Percentiles rank a stretch among this genome's conserved stretches.
These are phyloP conservation scores for Grifola frondosa DNA, from an alignment of 1,284 basidiomycete genomes.

Conservation along the genomic window DNA sequence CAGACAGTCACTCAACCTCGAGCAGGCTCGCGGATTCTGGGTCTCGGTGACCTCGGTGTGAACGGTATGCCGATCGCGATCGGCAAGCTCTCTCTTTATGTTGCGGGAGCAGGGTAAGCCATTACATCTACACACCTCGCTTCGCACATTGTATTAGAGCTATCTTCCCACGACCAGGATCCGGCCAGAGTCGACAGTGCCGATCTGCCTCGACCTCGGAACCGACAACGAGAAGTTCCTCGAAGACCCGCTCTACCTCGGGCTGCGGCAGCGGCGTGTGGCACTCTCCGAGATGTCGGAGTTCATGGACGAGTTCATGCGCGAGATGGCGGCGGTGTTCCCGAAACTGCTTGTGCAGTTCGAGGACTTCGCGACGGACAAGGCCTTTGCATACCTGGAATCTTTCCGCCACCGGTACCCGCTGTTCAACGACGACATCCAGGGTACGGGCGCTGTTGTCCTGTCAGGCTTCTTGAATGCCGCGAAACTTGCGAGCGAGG, in stretches of 20 bases:
- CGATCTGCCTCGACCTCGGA: constrained; percentile 85
- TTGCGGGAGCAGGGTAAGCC: constrained; percentile 82
- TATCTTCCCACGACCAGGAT: constrained; percentile 51
- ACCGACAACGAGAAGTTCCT: constrained; percentile 85
- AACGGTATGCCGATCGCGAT: constrained; percentile 94
- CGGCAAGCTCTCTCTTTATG: constrained; percentile 90
- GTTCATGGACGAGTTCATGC: constrained; percentile 95
- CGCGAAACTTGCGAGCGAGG: constrained; percentile 73
- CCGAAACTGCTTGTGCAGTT: constrained; percentile 91
- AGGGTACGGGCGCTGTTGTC: constrained; percentile 87
- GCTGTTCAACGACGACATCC: constrained; percentile 85
- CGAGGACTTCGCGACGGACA: constrained; percentile 89
- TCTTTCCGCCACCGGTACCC: constrained; percentile 74
- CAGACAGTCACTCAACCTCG: constrained; percentile 4
- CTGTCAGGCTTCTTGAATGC: constrained; percentile 91
- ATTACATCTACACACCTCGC: not conserved
- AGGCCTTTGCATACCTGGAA: constrained; percentile 82
- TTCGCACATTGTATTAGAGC: not conserved
- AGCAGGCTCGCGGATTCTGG: constrained; percentile 83
- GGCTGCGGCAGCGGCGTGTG: constrained; percentile 72
- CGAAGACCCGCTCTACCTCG: constrained; percentile 90
- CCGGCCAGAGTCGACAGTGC: constrained; percentile 81
- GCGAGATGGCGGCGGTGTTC: constrained; percentile 70
- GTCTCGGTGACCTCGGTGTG: constrained; percentile 86
- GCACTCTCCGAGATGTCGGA: constrained; percentile 65